phyloP scores from a whole-genome alignment of 495 filamentous ascomycete genomes.

The Entonaema liquescens region DNA sequence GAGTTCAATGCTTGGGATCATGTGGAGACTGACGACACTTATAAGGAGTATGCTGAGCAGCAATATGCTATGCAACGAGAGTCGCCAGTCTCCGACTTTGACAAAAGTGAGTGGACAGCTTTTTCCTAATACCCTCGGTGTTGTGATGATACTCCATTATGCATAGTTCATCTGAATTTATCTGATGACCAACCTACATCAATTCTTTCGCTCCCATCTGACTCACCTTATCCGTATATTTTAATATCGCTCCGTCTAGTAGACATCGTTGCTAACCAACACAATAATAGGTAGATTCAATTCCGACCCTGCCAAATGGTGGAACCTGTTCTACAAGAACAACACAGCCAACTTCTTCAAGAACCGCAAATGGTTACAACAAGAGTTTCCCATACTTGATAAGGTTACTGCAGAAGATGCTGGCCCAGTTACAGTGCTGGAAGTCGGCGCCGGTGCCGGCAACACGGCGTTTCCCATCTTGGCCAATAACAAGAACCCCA shows the following conservation, averaged over 20 bases:
- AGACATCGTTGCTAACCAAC: conserved; percentile 45
- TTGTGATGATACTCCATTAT: conserved; percentile 65
- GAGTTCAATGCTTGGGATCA: conserved; percentile 99
- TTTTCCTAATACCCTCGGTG: conserved; percentile 31
- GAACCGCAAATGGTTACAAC: conserved; percentile 92
- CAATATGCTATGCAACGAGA: conserved; percentile 85
- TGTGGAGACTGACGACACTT: conserved; percentile 84
- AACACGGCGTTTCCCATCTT: conserved; percentile 95
- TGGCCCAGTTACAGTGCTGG: conserved; percentile 72
- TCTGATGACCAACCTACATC: conserved; percentile 60
- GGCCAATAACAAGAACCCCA: conserved; percentile 77
- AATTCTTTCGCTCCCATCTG: conserved; percentile 75
- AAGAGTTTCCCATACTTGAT: conserved; percentile 89
- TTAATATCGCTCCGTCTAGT: conserved; percentile 1
- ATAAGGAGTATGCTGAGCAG: conserved; percentile 78
- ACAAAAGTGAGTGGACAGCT: conserved; percentile 66
- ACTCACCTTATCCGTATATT: conserved; percentile 42
- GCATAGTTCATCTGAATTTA: conserved; percentile 71
- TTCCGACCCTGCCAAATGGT: conserved; percentile 88
- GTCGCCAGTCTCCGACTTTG: conserved; percentile 85
- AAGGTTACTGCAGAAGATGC: conserved; percentile 70
- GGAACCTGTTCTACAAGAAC: conserved; percentile 96
- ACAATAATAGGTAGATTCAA: conserved; percentile 75
- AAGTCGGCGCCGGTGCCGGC: conserved; percentile 94
- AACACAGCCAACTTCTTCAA: conserved; percentile 98